Evolutionary conservation across 2,329 filamentous ascomycete genomes (phyloP), one percentile per base, ranked within the genome.

Genomic region (Colletotrichum camelliae): DNA sequence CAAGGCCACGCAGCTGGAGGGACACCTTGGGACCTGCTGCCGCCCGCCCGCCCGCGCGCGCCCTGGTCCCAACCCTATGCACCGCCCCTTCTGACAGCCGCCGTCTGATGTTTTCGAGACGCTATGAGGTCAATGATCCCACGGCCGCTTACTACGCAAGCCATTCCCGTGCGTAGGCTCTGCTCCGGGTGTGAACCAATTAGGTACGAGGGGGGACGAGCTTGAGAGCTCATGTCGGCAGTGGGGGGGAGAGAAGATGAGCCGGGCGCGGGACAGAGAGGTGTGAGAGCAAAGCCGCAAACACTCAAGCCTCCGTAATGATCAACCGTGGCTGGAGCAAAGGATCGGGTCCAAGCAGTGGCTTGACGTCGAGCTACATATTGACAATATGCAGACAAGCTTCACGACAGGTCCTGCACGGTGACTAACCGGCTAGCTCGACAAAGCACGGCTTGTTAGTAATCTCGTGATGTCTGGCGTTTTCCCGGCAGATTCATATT

Each of bases 71-170:
- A 68, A 73, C 64, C 35, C 61, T 29, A 73, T 57, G 55, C 62
- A 55, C 55, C 18, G 67, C 39, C 21, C 60, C 37, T 55, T 68
- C 73, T 73, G 73, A 68, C 73, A 75, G 73, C 73, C 73, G 70
- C 64, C 73, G 73, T 75, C 73, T 73, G 73, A 75, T 75, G 73
- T 75, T 55, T 61, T 24, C 31, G 31, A 64, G 37, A 33, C 69
- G 70, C 73, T 57, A 68, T 68, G 73, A 73, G 62, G 69, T 72
- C 73, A 73, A 64, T 21, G 21, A 69, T 65, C 52, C 27, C 39
- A 27, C 29, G 52, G 48, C 67, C 43, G 21, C 29, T 57, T 37
- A 57, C 33, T 12, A 9, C 55, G 12, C 24, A 43, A 72, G 72
- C 64, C 70, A 73, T 64, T 75, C 64, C 70, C 73, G 58, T 61